Percentiles rank a stretch among this genome's conserved stretches.
phyloP scores from a whole-genome alignment of 495 filamentous ascomycete genomes.

The Barbatosphaeria neglecta region DNA sequence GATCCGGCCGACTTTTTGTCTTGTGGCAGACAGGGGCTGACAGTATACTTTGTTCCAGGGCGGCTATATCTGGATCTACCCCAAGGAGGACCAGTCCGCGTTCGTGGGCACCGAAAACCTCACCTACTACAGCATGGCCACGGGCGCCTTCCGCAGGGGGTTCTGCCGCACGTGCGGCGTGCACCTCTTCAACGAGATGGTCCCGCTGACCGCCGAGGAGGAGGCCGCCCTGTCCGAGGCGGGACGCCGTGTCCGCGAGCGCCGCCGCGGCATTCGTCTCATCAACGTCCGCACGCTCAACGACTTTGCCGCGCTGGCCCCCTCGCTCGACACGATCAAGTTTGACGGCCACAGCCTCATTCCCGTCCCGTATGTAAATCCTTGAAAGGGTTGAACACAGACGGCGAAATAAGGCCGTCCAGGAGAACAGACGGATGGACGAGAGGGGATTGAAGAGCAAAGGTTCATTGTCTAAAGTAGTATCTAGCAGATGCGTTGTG shows the following conservation, averaged over 20 bases:
- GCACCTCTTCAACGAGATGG: constrained; percentile 11
- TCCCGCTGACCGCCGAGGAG: constrained; percentile 8
- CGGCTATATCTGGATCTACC: constrained; percentile 26
- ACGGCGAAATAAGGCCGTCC: too few species aligned
- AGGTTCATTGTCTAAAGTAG: too few species aligned
- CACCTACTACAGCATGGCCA: constrained; percentile 18
- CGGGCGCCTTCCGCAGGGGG: constrained; percentile 12
- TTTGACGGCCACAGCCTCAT: constrained; percentile 15
- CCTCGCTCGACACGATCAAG: constrained; percentile 8
- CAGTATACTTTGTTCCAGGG: constrained; percentile 3
- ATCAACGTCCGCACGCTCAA: constrained; percentile 23
- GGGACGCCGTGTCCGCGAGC: constrained; percentile 1
- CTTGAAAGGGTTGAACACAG: too few species aligned
- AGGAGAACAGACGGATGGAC: too few species aligned
- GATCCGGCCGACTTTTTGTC: too few species aligned
- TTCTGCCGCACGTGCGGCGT: constrained; percentile 39
- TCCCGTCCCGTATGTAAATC: constrained; percentile 23
- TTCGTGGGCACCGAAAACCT: constrained; percentile 24
- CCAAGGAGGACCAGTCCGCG: constrained; percentile 12
- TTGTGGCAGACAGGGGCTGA: neutral
- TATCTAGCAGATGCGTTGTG: too few species aligned
- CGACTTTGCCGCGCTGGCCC: constrained; percentile 17
- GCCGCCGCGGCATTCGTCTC: constrained; percentile 1
- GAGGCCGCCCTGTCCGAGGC: constrained; percentile 12
- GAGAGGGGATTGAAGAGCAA: too few species aligned